These are phyloP conservation scores for Scytalidium sp. DNA, from an alignment of 2,329 filamentous ascomycete species.

Conservation along the genomic window DNA sequence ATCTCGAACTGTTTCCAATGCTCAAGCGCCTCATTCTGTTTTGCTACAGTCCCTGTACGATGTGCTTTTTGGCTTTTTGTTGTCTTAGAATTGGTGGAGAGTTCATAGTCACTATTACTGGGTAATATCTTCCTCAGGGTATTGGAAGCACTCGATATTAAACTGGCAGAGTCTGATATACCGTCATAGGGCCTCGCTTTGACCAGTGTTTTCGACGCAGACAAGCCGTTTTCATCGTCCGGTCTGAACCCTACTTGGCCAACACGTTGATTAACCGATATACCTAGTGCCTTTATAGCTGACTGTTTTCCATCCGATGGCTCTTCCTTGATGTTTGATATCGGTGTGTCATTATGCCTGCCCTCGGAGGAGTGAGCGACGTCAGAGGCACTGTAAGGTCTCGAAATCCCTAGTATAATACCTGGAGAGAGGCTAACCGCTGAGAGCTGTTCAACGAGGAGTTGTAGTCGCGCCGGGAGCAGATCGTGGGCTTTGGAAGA, in stretches of 20 bases:
- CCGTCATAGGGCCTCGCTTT: neutral
- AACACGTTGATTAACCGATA: neutral
- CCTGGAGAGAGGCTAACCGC: neutral
- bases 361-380: no score
- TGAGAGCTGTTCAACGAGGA: neutral
- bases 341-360: no score
- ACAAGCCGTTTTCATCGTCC: neutral
- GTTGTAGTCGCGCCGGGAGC: neutral
- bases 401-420: neutral
- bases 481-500: neutral
- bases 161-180: neutral
- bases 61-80: no score
- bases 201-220: neutral
- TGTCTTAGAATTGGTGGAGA: no score
- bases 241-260: neutral
- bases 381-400: neutral
- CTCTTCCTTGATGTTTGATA: neutral
- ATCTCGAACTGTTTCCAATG: neutral
- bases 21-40: neutral
- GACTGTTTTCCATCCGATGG: neutral
- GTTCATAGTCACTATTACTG: no score
- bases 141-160: neutral
- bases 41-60: no score
- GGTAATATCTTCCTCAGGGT: neutral
- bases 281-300: neutral